A percentile compares a stretch with the other conserved stretches of the same genome.
phyloP scores from a whole-genome alignment of 2,329 filamentous ascomycete species.

The Taxawa tesnikishii region DNA sequence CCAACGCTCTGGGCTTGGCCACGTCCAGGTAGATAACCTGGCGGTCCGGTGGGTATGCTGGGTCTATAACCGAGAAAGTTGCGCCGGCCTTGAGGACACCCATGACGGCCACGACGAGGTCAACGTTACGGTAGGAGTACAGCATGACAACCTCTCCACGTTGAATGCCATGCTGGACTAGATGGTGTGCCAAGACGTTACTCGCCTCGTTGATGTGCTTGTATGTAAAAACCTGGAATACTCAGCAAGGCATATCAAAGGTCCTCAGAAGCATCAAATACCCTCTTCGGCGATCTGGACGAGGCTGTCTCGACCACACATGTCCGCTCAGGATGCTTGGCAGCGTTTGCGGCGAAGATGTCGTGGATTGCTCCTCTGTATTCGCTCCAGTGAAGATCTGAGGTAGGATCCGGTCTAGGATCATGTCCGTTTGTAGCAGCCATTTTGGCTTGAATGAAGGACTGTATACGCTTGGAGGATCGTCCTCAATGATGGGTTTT shows the following conservation, averaged over 20 bases:
- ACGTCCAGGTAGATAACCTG: conserved; percentile 79
- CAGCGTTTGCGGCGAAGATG: conserved; percentile 55
- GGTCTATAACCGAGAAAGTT: conserved; percentile 59
- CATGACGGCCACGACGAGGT: conserved; percentile 69
- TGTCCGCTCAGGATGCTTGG: conserved; percentile 52
- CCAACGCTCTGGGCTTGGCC: conserved; percentile 57
- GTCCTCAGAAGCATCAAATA: background rate
- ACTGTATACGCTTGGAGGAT: background rate
- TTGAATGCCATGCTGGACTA: conserved; percentile 59
- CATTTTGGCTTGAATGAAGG: conserved; percentile 10
- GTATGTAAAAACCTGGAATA: conserved; percentile 55
- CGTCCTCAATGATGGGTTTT: too few relatives aligned
- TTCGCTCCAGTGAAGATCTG: conserved; percentile 54
- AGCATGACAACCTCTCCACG: conserved; percentile 89
- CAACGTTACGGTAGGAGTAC: conserved; percentile 72
- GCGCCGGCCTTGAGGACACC: conserved; percentile 50
- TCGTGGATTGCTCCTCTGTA: conserved; percentile 58
- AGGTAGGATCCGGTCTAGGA: conserved; percentile 48
- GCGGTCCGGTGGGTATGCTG: conserved; percentile 66
- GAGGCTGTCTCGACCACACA: conserved; percentile 57
- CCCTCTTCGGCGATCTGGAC: conserved; percentile 22
- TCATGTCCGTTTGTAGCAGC: conserved; percentile 15
- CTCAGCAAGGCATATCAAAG: background rate
- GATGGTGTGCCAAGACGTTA: conserved; percentile 67
- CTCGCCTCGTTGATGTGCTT: conserved; percentile 75